Evolutionary conservation across 2,329 filamentous ascomycete genomes (phyloP), one percentile per base, ranked within the genome.

Genomic region (Elsinoe batatas): DNA sequence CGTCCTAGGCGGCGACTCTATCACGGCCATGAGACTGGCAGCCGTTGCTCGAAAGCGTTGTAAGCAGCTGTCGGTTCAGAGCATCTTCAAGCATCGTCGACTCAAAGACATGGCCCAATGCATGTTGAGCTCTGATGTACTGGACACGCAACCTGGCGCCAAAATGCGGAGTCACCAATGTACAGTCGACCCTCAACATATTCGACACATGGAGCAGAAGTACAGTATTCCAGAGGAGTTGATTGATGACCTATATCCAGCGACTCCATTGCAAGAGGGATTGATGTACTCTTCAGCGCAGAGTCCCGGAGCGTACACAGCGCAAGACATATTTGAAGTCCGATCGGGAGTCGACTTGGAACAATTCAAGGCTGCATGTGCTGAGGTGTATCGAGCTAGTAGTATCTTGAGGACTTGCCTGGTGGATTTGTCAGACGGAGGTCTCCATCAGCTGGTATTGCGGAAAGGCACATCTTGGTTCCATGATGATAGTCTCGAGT

Each of bases 261-360:
- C 90, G 65, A 94, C 90, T 0, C 80, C 90, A 0, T 72, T 95
- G 0, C 91, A 96, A 64, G 82, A 91, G 66, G 91, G 90, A 0
- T 91, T 96, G 74, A 81, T 95, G 51, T 85, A 85, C 4, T 79
- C 83, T 46, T 84, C 83, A 17, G 66, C 85, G 35, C 78, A 81
- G 50, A 69, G 67, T 8, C 58, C 60, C 11, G 66, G 71, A 54
- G 66, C 65, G 0, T 73, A 72, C 56, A 66, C 72, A 10, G 69
- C 71, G 10, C 69, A 72, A 56, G 61, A 69, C 57, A 64, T 71
- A 5, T 64, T 66, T 6, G 61, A 62, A 6, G 60, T 73, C 15
- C 49, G 62, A 64, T 6, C 33, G 37, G 47, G 67, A 1, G 64
- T 71, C 43, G 65, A 66, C 7, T 61, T 71, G 1, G 46, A 63